Base-by-base conservation (phyloP, 2,329 filamentous ascomycete species). In the Scedosporium apiospermum region DNA sequence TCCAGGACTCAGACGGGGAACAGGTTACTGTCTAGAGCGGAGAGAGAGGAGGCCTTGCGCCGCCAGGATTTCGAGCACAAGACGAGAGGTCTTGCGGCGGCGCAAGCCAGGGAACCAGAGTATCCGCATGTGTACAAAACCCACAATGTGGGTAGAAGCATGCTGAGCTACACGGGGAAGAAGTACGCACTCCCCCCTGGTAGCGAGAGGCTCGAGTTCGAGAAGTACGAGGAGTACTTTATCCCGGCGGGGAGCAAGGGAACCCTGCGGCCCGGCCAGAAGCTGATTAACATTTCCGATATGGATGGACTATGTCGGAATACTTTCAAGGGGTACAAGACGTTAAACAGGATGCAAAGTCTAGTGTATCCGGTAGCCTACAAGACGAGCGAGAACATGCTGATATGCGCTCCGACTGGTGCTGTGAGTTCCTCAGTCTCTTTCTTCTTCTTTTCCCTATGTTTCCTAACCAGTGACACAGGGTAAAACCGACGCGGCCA, bases 401-500 rank as follows among this genome's bases (percentile, higher is more conserved):
- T 99, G 60, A 96, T 99, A 64, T 99, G 95, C 74, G 95, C 95
- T 23, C 95, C 95, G 4, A 99, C 95, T 62, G 95, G 95, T 85
- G 93, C 93, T 65, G 82, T 84, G 73, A 76, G 84, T 80, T n/a
- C 16, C 23, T 23, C 4, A 9, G 53, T 21, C 18, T 27, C 9
- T 26, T 18, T 46, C 4, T 38, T 12, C 3, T n/a, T 49, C 44
- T 23, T 10, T 49, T 21, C n/a, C n/a, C 1, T 49, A 23, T 49
- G 6, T 49, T 46, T 46, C 44, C 14, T 55, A 1, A 2, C 44
- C 1, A 51, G 12, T 30, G 2, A 30, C 44, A n/a, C 18, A 82
- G 77, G 95, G 95, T 85, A 99, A 99, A 82, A 99, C 95, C 1
- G 95, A 99, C 75, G 95, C 93, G 34, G 96, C 95, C 7, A 96